Evolutionary conservation across 73 alveolate species (phyloP).

Genomic region (Symbiodinium natans): DNA sequence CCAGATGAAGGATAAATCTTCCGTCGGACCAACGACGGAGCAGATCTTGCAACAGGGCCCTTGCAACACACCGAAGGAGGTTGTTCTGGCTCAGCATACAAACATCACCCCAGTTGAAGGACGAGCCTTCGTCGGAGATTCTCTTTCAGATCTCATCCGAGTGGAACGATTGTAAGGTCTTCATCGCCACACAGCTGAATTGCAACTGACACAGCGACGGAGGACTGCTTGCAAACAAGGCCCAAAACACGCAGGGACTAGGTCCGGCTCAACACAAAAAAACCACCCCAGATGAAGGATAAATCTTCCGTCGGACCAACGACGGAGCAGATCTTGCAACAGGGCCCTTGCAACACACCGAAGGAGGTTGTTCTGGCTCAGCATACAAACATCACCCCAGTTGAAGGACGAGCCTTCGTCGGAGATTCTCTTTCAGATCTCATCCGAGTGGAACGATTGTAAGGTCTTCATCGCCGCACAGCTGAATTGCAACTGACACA

Average conservation of each 20-base stretch:
- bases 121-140: not conserved
- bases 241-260: too few species aligned
- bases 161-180: not conserved
- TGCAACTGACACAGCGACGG: too few species aligned
- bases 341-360: not conserved
- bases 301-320: too few species aligned
- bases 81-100: not conserved
- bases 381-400: not conserved
- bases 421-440: not conserved
- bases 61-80: too few species aligned
- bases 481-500: too few species aligned
- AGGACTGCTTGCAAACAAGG: too few species aligned
- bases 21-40: too few species aligned
- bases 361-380: not conserved
- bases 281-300: too few species aligned
- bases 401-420: not conserved
- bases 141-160: not conserved
- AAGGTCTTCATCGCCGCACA: not conserved
- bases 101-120: not conserved
- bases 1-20: too few species aligned
- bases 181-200: not conserved
- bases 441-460: not conserved
- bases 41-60: too few species aligned
- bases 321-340: too few species aligned
- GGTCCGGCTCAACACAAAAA: too few species aligned